Percentiles rank a stretch among this genome's conserved stretches.
Conservation (phyloP, 345 rosid genomes). For the Citrus sp. region DNA sequence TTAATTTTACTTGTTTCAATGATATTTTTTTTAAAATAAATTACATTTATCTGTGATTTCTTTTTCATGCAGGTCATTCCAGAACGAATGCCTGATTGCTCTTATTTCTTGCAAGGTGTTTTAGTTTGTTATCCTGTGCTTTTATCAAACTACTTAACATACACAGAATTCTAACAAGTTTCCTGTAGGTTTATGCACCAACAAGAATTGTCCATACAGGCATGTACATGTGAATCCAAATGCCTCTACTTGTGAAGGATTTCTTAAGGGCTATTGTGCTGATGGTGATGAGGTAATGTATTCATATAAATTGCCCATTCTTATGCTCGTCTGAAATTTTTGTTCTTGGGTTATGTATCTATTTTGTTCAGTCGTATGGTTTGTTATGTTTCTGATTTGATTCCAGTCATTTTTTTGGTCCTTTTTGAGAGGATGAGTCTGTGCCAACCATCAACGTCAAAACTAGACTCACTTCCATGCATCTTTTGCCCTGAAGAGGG, state of each 20-base stretch:
- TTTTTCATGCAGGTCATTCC: constrained; percentile 79
- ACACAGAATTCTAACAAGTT: constrained; percentile 16
- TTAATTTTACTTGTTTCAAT: background rate
- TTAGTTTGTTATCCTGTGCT: constrained; percentile 6
- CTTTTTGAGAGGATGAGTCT: background rate
- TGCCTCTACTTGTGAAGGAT: constrained; percentile 75
- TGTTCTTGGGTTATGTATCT: background rate
- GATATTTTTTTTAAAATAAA: background rate
- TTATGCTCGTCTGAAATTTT: background rate
- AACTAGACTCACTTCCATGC: background rate
- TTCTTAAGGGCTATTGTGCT: constrained; percentile 88
- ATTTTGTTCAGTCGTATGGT: background rate
- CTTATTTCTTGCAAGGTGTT: constrained; percentile 87
- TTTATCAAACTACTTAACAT: background rate
- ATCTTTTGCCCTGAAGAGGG: background rate
- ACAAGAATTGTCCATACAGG: constrained; percentile 73
- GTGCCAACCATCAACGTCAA: background rate
- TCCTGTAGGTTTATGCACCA: constrained; percentile 79
- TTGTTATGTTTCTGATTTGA: background rate
- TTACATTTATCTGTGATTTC: constrained; percentile 5
- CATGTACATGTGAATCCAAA: constrained; percentile 92
- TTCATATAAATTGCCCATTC: constrained; percentile 8
- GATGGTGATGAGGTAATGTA: constrained; percentile 81
- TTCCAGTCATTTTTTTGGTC: background rate
- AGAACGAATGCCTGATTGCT: constrained; percentile 97